phyloP scores from a whole-genome alignment of 2,329 filamentous ascomycete species.

The Ascochyta rabiei region DNA sequence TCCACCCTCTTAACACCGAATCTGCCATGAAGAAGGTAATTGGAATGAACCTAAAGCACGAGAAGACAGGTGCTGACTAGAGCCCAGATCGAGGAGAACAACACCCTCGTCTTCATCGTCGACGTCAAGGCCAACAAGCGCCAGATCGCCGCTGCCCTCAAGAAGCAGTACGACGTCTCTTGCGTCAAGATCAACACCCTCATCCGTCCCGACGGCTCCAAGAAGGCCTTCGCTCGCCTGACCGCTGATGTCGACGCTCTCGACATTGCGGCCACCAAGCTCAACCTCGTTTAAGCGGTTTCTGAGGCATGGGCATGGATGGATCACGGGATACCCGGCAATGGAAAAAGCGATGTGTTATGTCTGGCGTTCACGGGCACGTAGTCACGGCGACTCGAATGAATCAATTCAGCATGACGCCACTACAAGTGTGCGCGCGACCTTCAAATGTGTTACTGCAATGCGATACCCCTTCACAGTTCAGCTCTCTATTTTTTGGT shows the following conservation, averaged over 20 bases:
- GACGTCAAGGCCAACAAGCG: constrained; percentile 94
- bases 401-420: constrained; percentile 45
- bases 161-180: constrained; percentile 99
- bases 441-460: constrained; percentile 14
- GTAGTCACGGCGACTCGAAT: constrained; percentile 47
- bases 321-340: constrained; percentile 43
- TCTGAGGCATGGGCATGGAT: constrained; percentile 33
- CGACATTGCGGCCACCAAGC: constrained; percentile 99
- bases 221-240: constrained; percentile 98
- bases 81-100: constrained; percentile 92
- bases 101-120: constrained; percentile 98
- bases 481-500: not conserved
- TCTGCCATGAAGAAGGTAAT: constrained; percentile 93
- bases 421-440: constrained; percentile 23
- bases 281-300: constrained; percentile 84
- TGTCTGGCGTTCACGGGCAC: constrained; percentile 47
- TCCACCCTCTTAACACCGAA: constrained; percentile 99
- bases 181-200: constrained; percentile 99
- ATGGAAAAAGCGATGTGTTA: constrained; percentile 44
- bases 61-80: not conserved
- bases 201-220: constrained; percentile 94
- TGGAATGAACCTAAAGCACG: not conserved
- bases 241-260: constrained; percentile 97
- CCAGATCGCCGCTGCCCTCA: constrained; percentile 97
- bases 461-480: constrained; percentile 19